phyloP scores from a whole-genome alignment of 2,329 filamentous ascomycete genomes.

The Coniochaeta hoffmannii region DNA sequence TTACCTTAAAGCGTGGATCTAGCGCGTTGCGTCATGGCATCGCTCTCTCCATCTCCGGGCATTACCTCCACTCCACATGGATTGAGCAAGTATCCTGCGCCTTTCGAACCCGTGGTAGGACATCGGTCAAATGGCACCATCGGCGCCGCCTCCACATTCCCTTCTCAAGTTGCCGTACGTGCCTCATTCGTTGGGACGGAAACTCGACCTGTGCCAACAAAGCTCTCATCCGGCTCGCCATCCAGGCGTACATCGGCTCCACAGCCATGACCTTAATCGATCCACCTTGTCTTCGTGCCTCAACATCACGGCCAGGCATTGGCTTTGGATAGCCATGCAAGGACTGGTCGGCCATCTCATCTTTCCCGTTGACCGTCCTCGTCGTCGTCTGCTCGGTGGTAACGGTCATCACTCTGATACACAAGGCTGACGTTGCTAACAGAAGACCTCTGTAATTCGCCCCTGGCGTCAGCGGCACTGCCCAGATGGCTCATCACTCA shows the following conservation, averaged over 20 bases:
- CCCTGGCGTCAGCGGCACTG: slow-evolving; percentile 9
- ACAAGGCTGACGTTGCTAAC: slow-evolving; percentile 11
- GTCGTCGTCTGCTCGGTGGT: slow-evolving; percentile 8
- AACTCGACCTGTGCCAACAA: slow-evolving; percentile 25
- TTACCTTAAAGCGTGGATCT: too few species aligned
- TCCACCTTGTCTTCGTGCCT: slow-evolving; percentile 33
- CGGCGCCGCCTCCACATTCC: slow-evolving; percentile 28
- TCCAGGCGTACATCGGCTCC: slow-evolving; percentile 17
- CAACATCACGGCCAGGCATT: slow-evolving; percentile 31
- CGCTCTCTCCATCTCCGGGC: too few species aligned
- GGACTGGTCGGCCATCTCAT: slow-evolving; percentile 20
- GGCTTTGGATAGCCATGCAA: slow-evolving; percentile 25
- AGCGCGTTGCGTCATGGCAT: too few species aligned
- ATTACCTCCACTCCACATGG: too few species aligned
- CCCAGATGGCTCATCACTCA: slow-evolving; percentile 17
- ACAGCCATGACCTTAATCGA: slow-evolving; percentile 16
- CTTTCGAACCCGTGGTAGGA: too few species aligned
- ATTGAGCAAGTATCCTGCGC: too few species aligned
- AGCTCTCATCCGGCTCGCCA: slow-evolving; percentile 29
- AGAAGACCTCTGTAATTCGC: slow-evolving; percentile 14
- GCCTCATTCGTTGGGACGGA: slow-evolving; percentile 29
- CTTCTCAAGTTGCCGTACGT: slow-evolving; percentile 27
- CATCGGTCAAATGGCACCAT: slow-evolving; percentile 14
- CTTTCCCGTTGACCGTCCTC: slow-evolving; percentile 13
- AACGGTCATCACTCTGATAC: slow-evolving; percentile 14